Evolutionary conservation across 1,284 basidiomycete genomes (phyloP), one percentile per base, ranked within the genome.

Genomic region (Serendipita sp.): DNA sequence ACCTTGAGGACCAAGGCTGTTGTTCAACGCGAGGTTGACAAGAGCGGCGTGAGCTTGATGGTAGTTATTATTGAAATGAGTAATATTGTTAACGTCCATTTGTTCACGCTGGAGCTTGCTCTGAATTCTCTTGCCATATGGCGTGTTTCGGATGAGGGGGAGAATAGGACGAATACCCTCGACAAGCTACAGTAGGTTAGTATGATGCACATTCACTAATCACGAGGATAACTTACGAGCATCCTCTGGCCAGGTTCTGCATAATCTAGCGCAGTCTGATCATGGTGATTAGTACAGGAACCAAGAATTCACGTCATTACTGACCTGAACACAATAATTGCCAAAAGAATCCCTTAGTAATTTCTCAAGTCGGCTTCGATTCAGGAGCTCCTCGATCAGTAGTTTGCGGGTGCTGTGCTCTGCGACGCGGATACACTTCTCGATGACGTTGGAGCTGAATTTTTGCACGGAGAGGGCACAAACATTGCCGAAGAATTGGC

Each of bases 401-500:
- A 93, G 84, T 77, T 96, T 96, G 65, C 96, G 86, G 49, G 94
- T 92, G 71, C 76, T 88, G 65, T 93, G 91, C 74, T 98, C 94
- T 61, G 96, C 94, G 60, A 99, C 96, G 61, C 96, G 93, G 71
- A 99, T 84, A 74, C 96, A 99, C 90, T 94, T 93, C 74, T 93
- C 91, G 68, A 94, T 92, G 64, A 93, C 91, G 73, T 94, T 94
- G 64, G 88, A 96, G 72, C 91, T 93, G 75, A 96, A 99, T 77
- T 99, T 99, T 74, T 99, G 96, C 44, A 98, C 94, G 10, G 94
- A 98, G 61, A 99, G 79, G 30, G 93, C 90, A 73, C 95, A 99
- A 64, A 99, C 93, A 72, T 99, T 98, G 70, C 96, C 95, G 63
- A 92, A 79, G 74, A 99, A 99, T 71, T 99, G 96, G 67, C 95